Base-by-base conservation (phyloP, 805 yeast genomes). In the Ogataea pini region DNA sequence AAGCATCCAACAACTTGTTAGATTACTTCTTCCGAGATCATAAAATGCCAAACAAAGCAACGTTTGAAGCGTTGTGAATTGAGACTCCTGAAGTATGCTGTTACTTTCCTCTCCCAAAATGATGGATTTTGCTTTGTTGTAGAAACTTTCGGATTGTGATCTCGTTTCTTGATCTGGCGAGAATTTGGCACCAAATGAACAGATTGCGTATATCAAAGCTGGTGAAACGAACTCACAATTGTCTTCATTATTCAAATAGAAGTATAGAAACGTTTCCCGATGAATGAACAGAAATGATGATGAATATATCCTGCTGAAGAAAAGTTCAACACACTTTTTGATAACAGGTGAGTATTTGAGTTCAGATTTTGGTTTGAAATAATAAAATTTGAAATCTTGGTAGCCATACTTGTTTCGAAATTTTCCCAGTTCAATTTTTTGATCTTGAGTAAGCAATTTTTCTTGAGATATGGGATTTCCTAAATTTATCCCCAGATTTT, bases 221-320 rank as follows among this genome's bases (percentile, higher is more conserved):
- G 70, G 71, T 36, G 82, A 77, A 54, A 84, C 79, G 63, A 79
- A 78, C 48, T 77, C 68, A 40, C 77, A 71, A 54, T 74, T 69
- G 24, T 73, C 71, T 32, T 75, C 72, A 29, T 81, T 79, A 52
- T 77, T 71, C 61, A 80, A 78, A 59, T 80, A 81, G 46, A 80
- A 85, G 42, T 70, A 72, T 25, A 82, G 64, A 55, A 82, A 82
- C 20, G 84, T 78, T 56, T 82, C 87, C 52, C 87, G 65, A 56
- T 79, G 82, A 22, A 82, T 75, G 55, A 79, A 82, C 65, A 78
- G 72, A 55, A 77, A 78, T 55, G 76, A 77, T 48, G 79, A 83
- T 4, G 85, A 84, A 55, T 81, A 81, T 49, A 78, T 76, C 82
- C 83, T 80, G 17, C 72, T 74, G 62, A 80, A 81, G 58, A 81